These are phyloP conservation scores for Termitomyces sp. DNA, from an alignment of 768 basidiomycete genomes.

Conservation along the genomic window DNA sequence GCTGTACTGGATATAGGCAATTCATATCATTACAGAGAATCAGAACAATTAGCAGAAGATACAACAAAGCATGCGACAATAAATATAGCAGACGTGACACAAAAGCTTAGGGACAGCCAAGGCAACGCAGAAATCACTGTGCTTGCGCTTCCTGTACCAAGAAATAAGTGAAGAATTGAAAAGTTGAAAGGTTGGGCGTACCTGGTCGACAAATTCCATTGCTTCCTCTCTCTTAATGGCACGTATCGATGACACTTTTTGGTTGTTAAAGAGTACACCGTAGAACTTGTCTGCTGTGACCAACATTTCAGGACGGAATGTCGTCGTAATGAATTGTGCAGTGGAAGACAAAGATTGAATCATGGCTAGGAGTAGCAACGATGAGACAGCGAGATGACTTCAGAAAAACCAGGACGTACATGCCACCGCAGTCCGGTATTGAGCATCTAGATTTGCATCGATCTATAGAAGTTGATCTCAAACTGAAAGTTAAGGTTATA, in stretches of 20 bases:
- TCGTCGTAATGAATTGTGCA: slow-evolving; percentile 97
- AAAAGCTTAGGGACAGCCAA: background rate
- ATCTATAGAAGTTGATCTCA: slow-evolving; percentile 43
- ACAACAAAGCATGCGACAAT: background rate
- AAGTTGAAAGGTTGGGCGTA: background rate
- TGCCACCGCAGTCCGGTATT: slow-evolving; percentile 95
- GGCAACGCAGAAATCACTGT: background rate
- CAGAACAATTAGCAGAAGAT: background rate
- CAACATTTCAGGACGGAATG: slow-evolving; percentile 97
- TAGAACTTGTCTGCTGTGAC: slow-evolving; percentile 96
- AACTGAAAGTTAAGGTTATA: background rate
- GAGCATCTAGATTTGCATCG: slow-evolving; percentile 95
- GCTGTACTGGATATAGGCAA: background rate
- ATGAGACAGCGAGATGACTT: background rate
- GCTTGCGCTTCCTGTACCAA: background rate
- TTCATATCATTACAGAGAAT: background rate
- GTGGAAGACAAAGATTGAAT: slow-evolving; percentile 84
- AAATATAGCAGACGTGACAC: background rate
- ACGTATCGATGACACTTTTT: slow-evolving; percentile 89
- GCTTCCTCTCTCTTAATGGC: slow-evolving; percentile 88
- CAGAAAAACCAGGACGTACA: slow-evolving; percentile 43
- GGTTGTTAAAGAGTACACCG: slow-evolving; percentile 93
- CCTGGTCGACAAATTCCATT: slow-evolving; percentile 91
- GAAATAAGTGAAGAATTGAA: background rate
- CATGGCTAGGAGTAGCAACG: slow-evolving; percentile 58